Evolutionary conservation across 345 rosid species (phyloP).

Genomic region (Draba incana): DNA sequence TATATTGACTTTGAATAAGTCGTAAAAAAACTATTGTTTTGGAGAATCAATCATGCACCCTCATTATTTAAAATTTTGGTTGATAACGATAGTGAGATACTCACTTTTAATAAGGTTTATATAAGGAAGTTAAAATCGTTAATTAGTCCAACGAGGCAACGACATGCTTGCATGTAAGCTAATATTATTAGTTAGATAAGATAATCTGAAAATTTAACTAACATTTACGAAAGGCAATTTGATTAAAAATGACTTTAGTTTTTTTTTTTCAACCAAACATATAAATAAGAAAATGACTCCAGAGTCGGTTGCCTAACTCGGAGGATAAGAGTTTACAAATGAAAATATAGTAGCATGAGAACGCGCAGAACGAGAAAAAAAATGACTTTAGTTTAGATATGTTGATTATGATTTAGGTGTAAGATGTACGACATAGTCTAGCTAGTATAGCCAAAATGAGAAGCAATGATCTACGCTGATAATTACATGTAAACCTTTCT

Average conservation of each 20-base stretch:
- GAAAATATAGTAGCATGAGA: too few relatives aligned
- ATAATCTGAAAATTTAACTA: not conserved
- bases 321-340: too few relatives aligned
- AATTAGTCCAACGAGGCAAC: constrained; percentile 2
- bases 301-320: too few relatives aligned
- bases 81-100: constrained; percentile 8
- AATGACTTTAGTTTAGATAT: not conserved
- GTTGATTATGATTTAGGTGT: not conserved
- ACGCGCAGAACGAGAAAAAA: too few relatives aligned
- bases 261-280: too few relatives aligned
- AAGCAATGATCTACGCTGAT: constrained; percentile 7
- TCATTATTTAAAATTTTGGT: constrained; percentile 7
- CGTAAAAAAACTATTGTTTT: constrained; percentile 12
- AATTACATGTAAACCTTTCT: not conserved
- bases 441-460: constrained; percentile 8
- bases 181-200: not conserved
- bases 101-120: constrained; percentile 3
- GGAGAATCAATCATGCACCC: constrained; percentile 22
- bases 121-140: not conserved
- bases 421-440: constrained; percentile 7
- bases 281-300: too few relatives aligned
- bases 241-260: not conserved
- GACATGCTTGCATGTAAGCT: not conserved
- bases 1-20: constrained; percentile 39
- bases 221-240: constrained; percentile 2